Evolutionary conservation across 352 stramenopile species (phyloP), one percentile per base, ranked within the genome.

Genomic region (Phytopythium oedochilum): DNA sequence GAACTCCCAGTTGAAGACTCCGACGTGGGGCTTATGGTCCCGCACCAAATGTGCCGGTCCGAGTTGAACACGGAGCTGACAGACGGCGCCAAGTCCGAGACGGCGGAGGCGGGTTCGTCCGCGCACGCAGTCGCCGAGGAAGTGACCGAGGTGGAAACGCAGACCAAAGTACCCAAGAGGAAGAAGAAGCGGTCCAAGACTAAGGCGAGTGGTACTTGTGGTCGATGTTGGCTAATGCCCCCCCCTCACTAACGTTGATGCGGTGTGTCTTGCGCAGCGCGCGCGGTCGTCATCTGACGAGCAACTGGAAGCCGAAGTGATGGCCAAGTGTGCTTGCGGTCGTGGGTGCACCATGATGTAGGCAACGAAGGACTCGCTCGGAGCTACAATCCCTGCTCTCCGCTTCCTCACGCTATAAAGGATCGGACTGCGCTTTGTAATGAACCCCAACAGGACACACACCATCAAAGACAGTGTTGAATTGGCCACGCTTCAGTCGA

Each of bases 331-430:
- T 60, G 73, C 62, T 0, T 90, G 80, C 36, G 74, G 78, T 18
- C 73, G 44, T 50, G 69, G 65, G 38, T 88, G 80, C 66, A 60
- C 71, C 29, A 77, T 88, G 47, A 90, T 88, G 80, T 90, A 83
- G 66, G 28, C 42, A 28, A 5, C 18, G 39, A 6, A 5, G 14
- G 17, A 50, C 17, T 50, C 20, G 23, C n/a, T 1, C 12, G 22
- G n/a, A 45, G 1, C 4, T 9, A 3, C 36, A 43, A 22, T 11
- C 20, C 9, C 20, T 31, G 12, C 22, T 29, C 9, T 46, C 11
- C 20, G 14, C 22, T 12, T 14, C 14, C 42, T 34, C 11, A 18
- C 2, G 22, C 32, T 54, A 43, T 43, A 43, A 54, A 43, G 47
- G 47, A 31, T 15, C 15, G 18, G 20, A 15, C 11, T 20, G 15